Evolutionary conservation across 2,329 filamentous ascomycete genomes (phyloP), one percentile per base, ranked within the genome.

Genomic region (Fusarium sp.): DNA sequence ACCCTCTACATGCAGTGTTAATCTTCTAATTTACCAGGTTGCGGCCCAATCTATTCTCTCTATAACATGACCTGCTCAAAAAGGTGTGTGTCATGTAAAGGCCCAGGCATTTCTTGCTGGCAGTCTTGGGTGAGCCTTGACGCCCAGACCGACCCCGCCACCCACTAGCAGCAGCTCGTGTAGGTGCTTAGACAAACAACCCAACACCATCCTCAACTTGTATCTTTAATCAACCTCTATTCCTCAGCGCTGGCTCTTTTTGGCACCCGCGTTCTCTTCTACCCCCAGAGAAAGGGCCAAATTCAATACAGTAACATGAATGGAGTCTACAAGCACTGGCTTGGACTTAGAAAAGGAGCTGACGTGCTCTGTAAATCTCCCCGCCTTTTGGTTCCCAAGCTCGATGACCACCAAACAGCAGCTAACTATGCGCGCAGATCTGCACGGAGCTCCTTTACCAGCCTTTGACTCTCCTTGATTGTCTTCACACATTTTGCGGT

Each of bases 371-470:
- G 94, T 97, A 87, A 60, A 68, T 69, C 50, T 66, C 62, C 60
- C 62, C 65, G 58, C 65, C 65, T 65, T 62, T 64, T 51, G 52
- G 61, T 42, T 53, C 41, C 21, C 50, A 63, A 58, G 23, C 46
- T 55, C 59, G 43, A 34, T 66, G 45, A 56, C 59, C 19, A 30
- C 43, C 58, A 52, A 56, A 56, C 30, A 21, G 23, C 42, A 55
- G 39, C 70, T 74, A 54, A 73, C 64, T 52, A 54, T 65, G 62
- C 50, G 43, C 54, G 49, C 59, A 98, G 94, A 99, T 99, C 76
- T 99, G 96, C 84, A 97, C 95, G 74, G 96, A 98, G 80, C 88
- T 97, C 70, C 89, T 97, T 68, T 97, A 93, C 81, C 93, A 97
- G 79, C 94, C 94, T 34, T 86, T 97, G 69, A 97, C 94, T 28